Evolutionary conservation across 805 yeast species (phyloP).

Genomic region (Sungouiella blattae): DNA sequence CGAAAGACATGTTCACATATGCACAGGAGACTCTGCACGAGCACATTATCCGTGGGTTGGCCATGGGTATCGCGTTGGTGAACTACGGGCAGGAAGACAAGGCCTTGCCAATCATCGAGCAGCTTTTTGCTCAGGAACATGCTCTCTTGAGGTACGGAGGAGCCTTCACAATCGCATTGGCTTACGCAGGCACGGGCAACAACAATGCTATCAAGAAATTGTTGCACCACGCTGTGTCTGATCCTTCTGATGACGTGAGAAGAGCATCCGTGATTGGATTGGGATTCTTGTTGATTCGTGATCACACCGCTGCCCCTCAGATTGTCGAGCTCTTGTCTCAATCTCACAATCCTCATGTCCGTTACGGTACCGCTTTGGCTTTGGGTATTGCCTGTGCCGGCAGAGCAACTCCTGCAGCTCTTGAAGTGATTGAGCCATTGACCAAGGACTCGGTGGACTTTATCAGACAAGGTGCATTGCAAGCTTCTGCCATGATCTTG

Average conservation of each 20-base stretch:
- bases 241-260: conserved; percentile 93
- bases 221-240: conserved; percentile 92
- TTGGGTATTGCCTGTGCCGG: conserved; percentile 97
- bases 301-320: conserved; percentile 90
- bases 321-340: conserved; percentile 90
- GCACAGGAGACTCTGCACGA: conserved; percentile 97
- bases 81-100: conserved; percentile 82
- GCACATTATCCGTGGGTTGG: conserved; percentile 88
- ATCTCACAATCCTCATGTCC: conserved; percentile 95
- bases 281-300: conserved; percentile 88
- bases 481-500: conserved; percentile 86
- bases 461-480: conserved; percentile 96
- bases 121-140: conserved; percentile 69
- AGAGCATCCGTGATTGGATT: conserved; percentile 91
- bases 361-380: conserved; percentile 97
- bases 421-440: conserved; percentile 89
- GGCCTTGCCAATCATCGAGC: conserved; percentile 66
- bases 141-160: conserved; percentile 93
- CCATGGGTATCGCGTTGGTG: conserved; percentile 83
- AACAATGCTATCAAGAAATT: conserved; percentile 81
- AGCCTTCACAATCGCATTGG: conserved; percentile 88
- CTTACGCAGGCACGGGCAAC: conserved; percentile 95
- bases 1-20: conserved; percentile 78
- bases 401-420: conserved; percentile 79
- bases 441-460: conserved; percentile 93